Evolutionary conservation across 495 filamentous ascomycete species (phyloP).

Genomic region (Podospora appendiculata): DNA sequence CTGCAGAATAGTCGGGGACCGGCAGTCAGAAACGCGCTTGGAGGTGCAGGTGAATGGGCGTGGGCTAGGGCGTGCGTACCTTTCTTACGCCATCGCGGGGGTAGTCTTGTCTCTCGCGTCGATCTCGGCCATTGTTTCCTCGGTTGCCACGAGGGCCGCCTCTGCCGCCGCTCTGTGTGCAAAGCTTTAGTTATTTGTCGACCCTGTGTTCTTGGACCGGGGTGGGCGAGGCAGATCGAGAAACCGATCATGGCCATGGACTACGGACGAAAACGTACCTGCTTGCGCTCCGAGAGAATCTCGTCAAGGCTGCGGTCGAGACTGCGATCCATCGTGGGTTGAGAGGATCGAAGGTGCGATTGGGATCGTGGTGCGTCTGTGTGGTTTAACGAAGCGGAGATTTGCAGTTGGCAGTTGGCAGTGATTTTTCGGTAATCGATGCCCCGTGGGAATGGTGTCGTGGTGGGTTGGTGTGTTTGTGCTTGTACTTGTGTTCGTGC

Average conservation of each 20-base stretch:
- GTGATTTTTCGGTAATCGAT: no score
- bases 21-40: background rate
- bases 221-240: no score
- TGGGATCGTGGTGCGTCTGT: no score
- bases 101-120: slow-evolving; percentile 49
- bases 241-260: background rate
- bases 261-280: slow-evolving; percentile 23
- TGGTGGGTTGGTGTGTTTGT: no score
- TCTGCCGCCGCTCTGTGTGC: slow-evolving; percentile 5
- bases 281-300: slow-evolving; percentile 73
- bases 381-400: no score
- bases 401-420: no score
- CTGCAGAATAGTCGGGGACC: slow-evolving; percentile 11
- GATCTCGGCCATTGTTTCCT: slow-evolving; percentile 22
- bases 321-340: slow-evolving; percentile 9
- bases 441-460: no score
- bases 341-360: no score
- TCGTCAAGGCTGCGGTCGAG: slow-evolving; percentile 81
- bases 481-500: no score
- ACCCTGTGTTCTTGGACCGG: no score
- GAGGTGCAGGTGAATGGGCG: background rate
- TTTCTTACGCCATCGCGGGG: slow-evolving; percentile 79
- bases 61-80: slow-evolving; percentile 32
- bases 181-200: background rate
- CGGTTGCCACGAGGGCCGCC: slow-evolving; percentile 3